These are phyloP conservation scores for Gynandropsis gynandra DNA, from an alignment of 345 rosid genomes.

Conservation along the genomic window DNA sequence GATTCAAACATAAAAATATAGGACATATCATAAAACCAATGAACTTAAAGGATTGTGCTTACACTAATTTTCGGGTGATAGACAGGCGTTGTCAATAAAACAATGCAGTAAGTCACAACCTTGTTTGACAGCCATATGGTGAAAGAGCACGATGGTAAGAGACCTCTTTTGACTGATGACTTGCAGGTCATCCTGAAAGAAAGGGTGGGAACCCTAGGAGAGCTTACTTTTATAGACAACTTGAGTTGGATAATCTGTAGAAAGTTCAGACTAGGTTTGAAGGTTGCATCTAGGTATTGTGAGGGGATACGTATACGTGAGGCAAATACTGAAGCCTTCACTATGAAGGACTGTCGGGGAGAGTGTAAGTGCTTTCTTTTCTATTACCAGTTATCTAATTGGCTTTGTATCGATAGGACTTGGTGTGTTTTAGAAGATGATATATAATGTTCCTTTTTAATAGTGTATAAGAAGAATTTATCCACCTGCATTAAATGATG, in stretches of 20 bases:
- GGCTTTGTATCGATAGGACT: neutral
- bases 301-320: conserved; percentile 76
- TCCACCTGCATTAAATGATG: conserved; percentile 83
- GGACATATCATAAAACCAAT: too few species aligned
- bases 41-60: too few species aligned
- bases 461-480: conserved; percentile 97
- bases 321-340: conserved; percentile 95
- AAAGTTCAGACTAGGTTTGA: conserved; percentile 89
- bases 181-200: conserved; percentile 77
- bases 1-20: too few species aligned
- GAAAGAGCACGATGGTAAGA: conserved; percentile 94
- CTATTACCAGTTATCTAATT: conserved; percentile 31
- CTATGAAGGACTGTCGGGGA: conserved; percentile 95
- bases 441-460: conserved; percentile 6
- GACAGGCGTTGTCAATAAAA: too few species aligned
- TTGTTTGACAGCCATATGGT: conserved; percentile 84
- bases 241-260: conserved; percentile 98
- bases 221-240: conserved; percentile 82
- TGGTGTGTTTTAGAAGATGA: conserved; percentile 37
- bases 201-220: conserved; percentile 94
- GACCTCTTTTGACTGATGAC: conserved; percentile 87
- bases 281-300: conserved; percentile 56
- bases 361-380: conserved; percentile 53
- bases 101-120: too few species aligned
- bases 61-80: too few species aligned